Conservation (phyloP, 2,329 filamentous ascomycete genomes). For the Aureobasidium melanogenum region DNA sequence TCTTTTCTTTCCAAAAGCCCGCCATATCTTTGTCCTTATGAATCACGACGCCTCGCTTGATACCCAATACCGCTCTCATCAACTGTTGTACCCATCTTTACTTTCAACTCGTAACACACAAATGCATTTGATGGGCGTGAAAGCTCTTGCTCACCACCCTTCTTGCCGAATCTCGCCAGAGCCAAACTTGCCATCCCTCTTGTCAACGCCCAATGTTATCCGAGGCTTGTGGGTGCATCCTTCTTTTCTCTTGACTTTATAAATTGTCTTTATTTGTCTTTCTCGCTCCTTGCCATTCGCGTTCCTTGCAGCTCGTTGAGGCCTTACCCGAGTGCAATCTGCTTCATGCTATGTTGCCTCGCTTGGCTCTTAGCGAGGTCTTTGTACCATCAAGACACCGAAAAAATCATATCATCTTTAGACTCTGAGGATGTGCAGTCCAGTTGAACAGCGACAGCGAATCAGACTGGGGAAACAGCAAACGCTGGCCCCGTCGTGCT, state of each 20-base stretch:
- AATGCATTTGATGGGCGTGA: background rate
- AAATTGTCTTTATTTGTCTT: background rate
- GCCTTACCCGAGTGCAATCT: background rate
- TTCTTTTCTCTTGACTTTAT: background rate
- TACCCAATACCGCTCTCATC: background rate
- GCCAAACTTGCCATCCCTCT: background rate
- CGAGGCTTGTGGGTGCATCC: background rate
- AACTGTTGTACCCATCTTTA: background rate
- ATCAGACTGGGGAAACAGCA: conserved; percentile 2
- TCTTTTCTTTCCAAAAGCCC: background rate
- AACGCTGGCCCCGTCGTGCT: background rate
- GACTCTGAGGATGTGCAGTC: background rate
- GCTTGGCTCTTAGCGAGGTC: background rate
- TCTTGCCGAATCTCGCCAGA: background rate
- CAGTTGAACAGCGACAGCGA: background rate
- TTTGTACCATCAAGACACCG: background rate
- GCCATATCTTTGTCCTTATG: background rate
- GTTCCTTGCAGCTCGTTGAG: background rate
- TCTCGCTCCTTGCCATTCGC: background rate
- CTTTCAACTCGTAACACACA: too few relatives aligned
- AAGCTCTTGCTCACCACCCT: background rate
- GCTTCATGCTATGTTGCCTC: background rate
- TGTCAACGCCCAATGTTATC: background rate
- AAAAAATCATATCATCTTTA: background rate
- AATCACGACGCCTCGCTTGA: conserved; percentile 5